Base-by-base conservation (phyloP, 768 basidiomycete genomes). In the Tricholoma matsutake region DNA sequence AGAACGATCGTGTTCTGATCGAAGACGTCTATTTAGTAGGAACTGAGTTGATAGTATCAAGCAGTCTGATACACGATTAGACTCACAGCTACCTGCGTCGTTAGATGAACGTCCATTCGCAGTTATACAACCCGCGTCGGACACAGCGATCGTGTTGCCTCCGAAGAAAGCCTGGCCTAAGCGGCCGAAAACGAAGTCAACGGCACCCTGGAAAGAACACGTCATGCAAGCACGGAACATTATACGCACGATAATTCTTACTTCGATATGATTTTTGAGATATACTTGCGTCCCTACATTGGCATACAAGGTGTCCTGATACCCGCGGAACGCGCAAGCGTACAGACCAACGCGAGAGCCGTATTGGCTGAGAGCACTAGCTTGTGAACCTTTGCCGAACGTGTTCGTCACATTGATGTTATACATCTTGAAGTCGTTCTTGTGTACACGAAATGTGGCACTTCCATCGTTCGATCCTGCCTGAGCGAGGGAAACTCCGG, bases 161-260 rank as follows among this genome's bases (percentile, higher is more conserved):
- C 78, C 79, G 57, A 83, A 83, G 68, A 78, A 83, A 1, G 80
- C 81, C 43, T 70, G 69, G 4, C 78, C 79, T 39, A 51, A 34
- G 35, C 76, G 78, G 11, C 83, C 83, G 59, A 82, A 83, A 52
- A 83, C 81, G 61, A 84, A 84, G 61, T 84, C 81, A 1, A 72
- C 72, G 0, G 80, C 81, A 34, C 81, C 81, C 79, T 82, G 20
- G 13, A 29, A 3, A 31, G 32, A 28, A 18, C 6, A 32, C 22
- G 22, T 32, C 28, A 31, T 32, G 10, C 51, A 13, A 51, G 8
- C 16, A 11, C 35, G 14, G 20, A n/a, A 13, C 37, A 32, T 22
- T 20, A 18, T 13, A 52, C 6, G 31, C 29, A 10, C 3, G 7
- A 28, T 25, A 4, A 9, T 4, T 51, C 67, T 32, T 39, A 79